Evolutionary conservation across 2,329 filamentous ascomycete species (phyloP).

Genomic region (Aspergillus nomiae): DNA sequence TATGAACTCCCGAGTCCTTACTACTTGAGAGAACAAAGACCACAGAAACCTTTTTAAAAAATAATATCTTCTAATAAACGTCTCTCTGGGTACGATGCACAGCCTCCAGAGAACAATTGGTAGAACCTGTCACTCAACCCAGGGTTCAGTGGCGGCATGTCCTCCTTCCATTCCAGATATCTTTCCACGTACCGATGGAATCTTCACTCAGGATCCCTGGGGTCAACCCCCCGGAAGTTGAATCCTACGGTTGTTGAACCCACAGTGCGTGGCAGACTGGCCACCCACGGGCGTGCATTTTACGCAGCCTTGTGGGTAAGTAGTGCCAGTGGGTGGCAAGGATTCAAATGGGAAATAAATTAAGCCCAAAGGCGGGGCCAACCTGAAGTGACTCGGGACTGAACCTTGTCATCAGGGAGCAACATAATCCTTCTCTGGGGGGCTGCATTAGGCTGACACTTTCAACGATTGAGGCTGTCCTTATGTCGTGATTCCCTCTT

Average conservation of each 20-base stretch:
- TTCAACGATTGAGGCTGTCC: not conserved
- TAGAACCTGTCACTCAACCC: not conserved
- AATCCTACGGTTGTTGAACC: not conserved
- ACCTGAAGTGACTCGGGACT: not conserved
- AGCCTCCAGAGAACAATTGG: not conserved
- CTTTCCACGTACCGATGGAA: not conserved
- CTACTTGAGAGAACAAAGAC: too few species aligned
- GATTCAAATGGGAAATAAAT: not conserved
- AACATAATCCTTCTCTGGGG: not conserved
- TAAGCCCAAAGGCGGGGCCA: not conserved
- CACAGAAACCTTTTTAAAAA: too few species aligned
- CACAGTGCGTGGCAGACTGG: not conserved
- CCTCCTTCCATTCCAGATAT: not conserved
- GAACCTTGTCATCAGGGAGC: conserved; percentile 1
- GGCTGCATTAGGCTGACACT: not conserved
- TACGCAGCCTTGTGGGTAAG: conserved; percentile 2
- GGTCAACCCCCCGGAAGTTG: not conserved
- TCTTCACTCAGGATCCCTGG: not conserved
- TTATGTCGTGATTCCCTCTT: not conserved
- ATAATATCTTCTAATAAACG: not conserved
- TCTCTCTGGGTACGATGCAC: not conserved
- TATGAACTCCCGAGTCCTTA: too few species aligned
- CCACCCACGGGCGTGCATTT: not conserved
- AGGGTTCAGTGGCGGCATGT: conserved; percentile 1
- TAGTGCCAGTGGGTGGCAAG: not conserved